These are phyloP conservation scores for Stentor roeselii DNA, from an alignment of 73 alveolate genomes.

Conservation along the genomic window DNA sequence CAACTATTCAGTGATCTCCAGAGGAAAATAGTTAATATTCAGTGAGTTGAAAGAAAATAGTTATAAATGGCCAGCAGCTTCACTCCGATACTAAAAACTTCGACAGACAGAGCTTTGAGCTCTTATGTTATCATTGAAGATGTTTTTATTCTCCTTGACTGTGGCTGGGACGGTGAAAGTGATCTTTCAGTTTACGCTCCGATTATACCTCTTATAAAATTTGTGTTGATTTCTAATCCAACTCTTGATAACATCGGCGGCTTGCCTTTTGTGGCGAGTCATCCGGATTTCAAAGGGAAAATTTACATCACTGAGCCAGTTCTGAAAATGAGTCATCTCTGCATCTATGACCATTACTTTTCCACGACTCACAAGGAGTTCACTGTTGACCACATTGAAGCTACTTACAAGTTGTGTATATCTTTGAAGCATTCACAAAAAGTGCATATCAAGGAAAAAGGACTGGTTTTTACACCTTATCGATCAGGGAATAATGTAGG, in stretches of 20 bases:
- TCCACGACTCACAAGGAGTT: not conserved
- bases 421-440: conserved; percentile 11
- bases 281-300: conserved; percentile 10
- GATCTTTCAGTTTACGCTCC: not conserved
- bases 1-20: conserved; percentile 59
- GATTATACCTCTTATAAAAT: not conserved
- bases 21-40: too few species aligned
- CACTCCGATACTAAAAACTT: not conserved
- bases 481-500: conserved; percentile 3
- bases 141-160: not conserved
- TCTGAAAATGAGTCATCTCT: not conserved
- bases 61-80: not conserved
- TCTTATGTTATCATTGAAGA: not conserved
- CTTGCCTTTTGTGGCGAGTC: not conserved
- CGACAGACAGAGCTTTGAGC: not conserved
- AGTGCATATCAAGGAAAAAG: conserved; percentile 23
- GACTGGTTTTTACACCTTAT: conserved; percentile 1
- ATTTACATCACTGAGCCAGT: conserved; percentile 11
- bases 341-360: not conserved
- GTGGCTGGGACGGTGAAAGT: conserved; percentile 23
- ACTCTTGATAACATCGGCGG: not conserved
- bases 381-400: conserved; percentile 6
- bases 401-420: not conserved
- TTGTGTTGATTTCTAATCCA: conserved; percentile 4
- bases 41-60: too few species aligned